These are phyloP conservation scores for Volvariella surrecta DNA, from an alignment of 1,284 basidiomycete species.

Conservation along the genomic window DNA sequence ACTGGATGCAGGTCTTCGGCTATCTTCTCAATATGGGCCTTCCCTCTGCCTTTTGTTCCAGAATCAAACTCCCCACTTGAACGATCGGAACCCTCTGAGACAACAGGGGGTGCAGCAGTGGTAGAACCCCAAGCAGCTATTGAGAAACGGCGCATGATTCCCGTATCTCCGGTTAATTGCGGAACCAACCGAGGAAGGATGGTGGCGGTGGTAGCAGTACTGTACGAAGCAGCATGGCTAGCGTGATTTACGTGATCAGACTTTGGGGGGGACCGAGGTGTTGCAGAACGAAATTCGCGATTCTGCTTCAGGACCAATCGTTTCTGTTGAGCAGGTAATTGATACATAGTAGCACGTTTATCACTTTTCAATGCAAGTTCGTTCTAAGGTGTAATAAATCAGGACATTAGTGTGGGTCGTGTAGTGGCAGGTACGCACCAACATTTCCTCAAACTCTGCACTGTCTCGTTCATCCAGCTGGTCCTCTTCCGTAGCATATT, in stretches of 20 bases:
- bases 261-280: conserved; percentile 15
- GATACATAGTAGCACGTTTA: conserved; percentile 58
- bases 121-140: conserved; percentile 53
- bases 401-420: background rate
- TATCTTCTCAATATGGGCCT: conserved; percentile 21
- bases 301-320: conserved; percentile 59
- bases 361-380: conserved; percentile 69
- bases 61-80: conserved; percentile 30
- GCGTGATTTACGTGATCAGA: conserved; percentile 19
- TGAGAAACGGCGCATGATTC: conserved; percentile 69
- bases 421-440: conserved; percentile 36
- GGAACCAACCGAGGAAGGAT: conserved; percentile 54
- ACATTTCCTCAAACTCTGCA: conserved; percentile 45
- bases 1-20: conserved; percentile 31
- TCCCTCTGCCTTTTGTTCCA: conserved; percentile 14
- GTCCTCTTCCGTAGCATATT: conserved; percentile 23
- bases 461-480: conserved; percentile 19
- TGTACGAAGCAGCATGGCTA: conserved; percentile 43
- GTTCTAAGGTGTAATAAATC: conserved; percentile 32
- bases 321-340: conserved; percentile 59
- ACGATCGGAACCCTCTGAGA: conserved; percentile 23
- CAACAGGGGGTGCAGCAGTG: conserved; percentile 23
- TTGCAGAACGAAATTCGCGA: conserved; percentile 26
- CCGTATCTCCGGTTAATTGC: conserved; percentile 59
- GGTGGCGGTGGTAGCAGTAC: conserved; percentile 46